Conservation (phyloP, 495 filamentous ascomycete species). For the Viridothelium virens region DNA sequence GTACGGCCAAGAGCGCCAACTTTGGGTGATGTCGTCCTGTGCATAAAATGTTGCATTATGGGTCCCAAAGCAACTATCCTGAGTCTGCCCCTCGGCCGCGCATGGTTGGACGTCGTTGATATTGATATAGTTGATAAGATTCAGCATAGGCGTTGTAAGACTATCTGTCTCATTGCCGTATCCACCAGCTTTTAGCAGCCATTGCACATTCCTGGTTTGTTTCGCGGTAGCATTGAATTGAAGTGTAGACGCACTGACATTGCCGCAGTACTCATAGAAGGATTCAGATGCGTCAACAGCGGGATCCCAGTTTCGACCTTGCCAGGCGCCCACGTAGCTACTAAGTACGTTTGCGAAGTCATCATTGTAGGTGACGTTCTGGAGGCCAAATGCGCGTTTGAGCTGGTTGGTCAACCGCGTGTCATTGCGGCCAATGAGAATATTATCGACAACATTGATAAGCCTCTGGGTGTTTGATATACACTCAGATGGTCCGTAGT, state of each 20-base stretch:
- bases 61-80: conserved; percentile 50
- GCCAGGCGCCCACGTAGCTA: conserved; percentile 47
- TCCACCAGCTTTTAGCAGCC: conserved; percentile 39
- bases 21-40: conserved; percentile 42
- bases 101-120: conserved; percentile 36
- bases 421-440: conserved; percentile 49
- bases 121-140: conserved; percentile 58
- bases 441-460: conserved; percentile 55
- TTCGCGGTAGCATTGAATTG: conserved; percentile 6
- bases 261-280: conserved; percentile 56
- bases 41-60: conserved; percentile 46
- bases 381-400: conserved; percentile 52
- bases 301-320: conserved; percentile 65
- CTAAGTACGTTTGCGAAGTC: conserved; percentile 56
- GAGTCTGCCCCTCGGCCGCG: conserved; percentile 31
- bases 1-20: conserved; percentile 56
- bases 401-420: conserved; percentile 44
- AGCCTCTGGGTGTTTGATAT: conserved; percentile 50
- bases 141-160: conserved; percentile 52
- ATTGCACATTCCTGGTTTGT: not conserved
- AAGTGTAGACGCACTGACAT: conserved; percentile 38
- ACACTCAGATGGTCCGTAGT: conserved; percentile 49
- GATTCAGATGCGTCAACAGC: conserved; percentile 39
- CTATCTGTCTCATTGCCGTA: conserved; percentile 42
- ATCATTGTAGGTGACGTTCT: conserved; percentile 47